These are phyloP conservation scores for Nothomitra cinnamomea DNA, from an alignment of 2,329 filamentous ascomycete genomes.

Conservation along the genomic window DNA sequence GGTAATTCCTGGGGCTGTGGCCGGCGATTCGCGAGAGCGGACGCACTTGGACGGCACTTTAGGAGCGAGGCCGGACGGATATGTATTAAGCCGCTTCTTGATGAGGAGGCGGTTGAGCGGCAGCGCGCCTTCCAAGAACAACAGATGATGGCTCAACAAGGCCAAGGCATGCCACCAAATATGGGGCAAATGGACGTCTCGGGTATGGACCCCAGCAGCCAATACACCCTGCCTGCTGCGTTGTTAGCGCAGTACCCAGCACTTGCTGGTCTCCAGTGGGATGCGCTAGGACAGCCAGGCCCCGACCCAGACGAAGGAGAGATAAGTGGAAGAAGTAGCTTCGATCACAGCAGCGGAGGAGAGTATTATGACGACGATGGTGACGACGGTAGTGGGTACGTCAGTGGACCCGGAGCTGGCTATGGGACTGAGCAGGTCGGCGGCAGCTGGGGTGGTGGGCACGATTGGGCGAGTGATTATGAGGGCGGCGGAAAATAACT, in stretches of 20 bases:
- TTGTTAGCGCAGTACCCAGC: constrained; percentile 85
- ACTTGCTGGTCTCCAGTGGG: constrained; percentile 80
- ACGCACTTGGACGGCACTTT: constrained; percentile 88
- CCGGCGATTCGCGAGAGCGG: constrained; percentile 81
- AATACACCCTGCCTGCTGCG: constrained; percentile 66
- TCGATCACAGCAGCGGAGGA: constrained; percentile 54
- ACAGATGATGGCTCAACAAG: constrained; percentile 38
- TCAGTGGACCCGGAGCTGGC: constrained; percentile 15
- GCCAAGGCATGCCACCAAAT: constrained; percentile 40
- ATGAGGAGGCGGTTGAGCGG: constrained; percentile 77
- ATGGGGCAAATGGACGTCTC: constrained; percentile 41
- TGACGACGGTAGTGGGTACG: constrained; percentile 29
- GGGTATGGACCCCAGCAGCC: constrained; percentile 33
- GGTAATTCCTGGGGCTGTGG: constrained; percentile 84
- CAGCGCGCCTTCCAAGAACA: constrained; percentile 62
- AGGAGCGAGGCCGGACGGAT: constrained; percentile 86
- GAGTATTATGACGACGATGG: constrained; percentile 61
- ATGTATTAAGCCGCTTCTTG: constrained; percentile 91
- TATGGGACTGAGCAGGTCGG: constrained; percentile 4
- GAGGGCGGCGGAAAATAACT: background rate
- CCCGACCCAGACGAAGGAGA: constrained; percentile 63
- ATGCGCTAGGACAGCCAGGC: constrained; percentile 46
- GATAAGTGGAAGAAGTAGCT: constrained; percentile 61
- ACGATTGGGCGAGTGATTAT: constrained; percentile 1
- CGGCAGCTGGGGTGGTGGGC: background rate